Evolutionary conservation across 116 monocot species (phyloP).

Genomic region (Dioscorea cayenensis): DNA sequence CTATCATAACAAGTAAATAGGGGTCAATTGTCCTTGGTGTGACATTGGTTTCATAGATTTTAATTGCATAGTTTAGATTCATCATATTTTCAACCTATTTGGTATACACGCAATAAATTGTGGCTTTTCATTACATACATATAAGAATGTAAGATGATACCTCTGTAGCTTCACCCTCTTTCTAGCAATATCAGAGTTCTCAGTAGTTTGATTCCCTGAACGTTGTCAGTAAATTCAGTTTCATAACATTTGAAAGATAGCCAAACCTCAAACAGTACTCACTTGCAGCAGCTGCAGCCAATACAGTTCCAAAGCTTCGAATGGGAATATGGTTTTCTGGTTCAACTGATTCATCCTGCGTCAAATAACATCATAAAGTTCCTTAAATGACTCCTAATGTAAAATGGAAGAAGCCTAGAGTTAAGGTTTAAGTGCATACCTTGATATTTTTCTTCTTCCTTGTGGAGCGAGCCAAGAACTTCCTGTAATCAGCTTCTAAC

Average conservation of each 20-base stretch:
- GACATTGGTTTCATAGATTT: background rate
- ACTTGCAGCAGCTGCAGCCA: conserved; percentile 27
- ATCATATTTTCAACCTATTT: background rate
- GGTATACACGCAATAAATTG: background rate
- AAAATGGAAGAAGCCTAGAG: background rate
- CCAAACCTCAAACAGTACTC: conserved; percentile 10
- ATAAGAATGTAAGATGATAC: conserved; percentile 9
- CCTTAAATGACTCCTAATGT: background rate
- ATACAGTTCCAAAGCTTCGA: conserved; percentile 78
- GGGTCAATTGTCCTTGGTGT: too few relatives aligned
- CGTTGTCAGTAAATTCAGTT: background rate
- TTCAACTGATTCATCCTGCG: conserved; percentile 44
- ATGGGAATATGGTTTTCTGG: conserved; percentile 23
- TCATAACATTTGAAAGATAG: background rate
- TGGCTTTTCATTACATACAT: background rate
- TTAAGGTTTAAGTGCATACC: conserved; percentile 20
- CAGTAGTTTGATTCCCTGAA: conserved; percentile 41
- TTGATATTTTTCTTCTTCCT: conserved; percentile 26
- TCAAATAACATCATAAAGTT: conserved; percentile 5
- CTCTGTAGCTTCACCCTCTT: conserved; percentile 38
- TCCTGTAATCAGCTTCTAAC: conserved; percentile 58
- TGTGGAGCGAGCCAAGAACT: conserved; percentile 55
- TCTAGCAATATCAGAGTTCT: conserved; percentile 13
- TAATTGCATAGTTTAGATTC: background rate
- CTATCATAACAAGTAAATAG: too few relatives aligned